Percentiles rank a stretch among this genome's conserved stretches.
These are phyloP conservation scores for Pholiota adiposa DNA, from an alignment of 1,284 basidiomycete species.

Conservation along the genomic window DNA sequence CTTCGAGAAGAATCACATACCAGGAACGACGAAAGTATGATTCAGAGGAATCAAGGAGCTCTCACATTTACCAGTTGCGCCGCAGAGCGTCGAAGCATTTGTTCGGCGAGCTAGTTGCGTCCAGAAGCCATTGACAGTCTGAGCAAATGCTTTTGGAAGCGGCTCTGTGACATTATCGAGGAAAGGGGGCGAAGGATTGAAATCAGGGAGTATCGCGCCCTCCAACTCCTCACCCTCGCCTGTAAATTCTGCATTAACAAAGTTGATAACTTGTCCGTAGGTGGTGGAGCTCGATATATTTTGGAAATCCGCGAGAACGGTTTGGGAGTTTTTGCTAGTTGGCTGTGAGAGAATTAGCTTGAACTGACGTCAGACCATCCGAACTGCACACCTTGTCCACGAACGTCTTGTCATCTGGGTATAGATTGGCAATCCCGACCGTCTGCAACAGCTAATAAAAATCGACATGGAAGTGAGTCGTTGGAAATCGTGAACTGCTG, in stretches of 20 bases:
- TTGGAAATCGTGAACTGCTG: neutral
- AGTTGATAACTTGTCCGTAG: constrained; percentile 65
- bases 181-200: constrained; percentile 70
- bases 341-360: constrained; percentile 50
- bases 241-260: constrained; percentile 78
- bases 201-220: constrained; percentile 63
- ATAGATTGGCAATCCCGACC: constrained; percentile 80
- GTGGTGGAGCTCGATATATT: constrained; percentile 56
- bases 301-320: constrained; percentile 74
- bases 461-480: neutral
- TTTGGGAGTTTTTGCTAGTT: constrained; percentile 65
- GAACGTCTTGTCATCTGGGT: constrained; percentile 86
- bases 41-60: constrained; percentile 89
- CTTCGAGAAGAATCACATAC: constrained; percentile 40
- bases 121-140: constrained; percentile 86
- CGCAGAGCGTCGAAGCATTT: constrained; percentile 73
- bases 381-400: constrained; percentile 67
- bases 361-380: neutral
- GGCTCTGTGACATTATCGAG: constrained; percentile 75
- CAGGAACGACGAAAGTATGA: constrained; percentile 89
- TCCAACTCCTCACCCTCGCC: constrained; percentile 88
- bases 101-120: constrained; percentile 77
- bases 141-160: constrained; percentile 72
- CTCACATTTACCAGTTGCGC: constrained; percentile 60
- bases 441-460: constrained; percentile 75